Evolutionary conservation across 1,139 yeast genomes (phyloP).

Genomic region (Pichia sp.): DNA sequence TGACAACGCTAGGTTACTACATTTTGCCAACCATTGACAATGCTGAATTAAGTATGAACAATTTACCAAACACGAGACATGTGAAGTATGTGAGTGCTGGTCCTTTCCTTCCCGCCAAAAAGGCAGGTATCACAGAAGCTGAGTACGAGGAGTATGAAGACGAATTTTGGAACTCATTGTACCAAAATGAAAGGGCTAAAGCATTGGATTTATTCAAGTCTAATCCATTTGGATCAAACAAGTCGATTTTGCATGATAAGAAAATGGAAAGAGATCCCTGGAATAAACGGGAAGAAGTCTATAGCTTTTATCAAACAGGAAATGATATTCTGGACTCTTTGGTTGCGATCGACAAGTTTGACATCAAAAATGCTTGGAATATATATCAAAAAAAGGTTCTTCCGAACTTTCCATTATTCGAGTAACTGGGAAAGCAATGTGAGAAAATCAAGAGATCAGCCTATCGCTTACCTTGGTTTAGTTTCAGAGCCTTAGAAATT

Average conservation of each 20-base stretch:
- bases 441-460: no score
- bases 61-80: conserved; percentile 17
- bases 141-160: conserved; percentile 21
- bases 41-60: not conserved
- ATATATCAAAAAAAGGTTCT: conserved; percentile 17
- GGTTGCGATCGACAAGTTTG: conserved; percentile 22
- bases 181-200: conserved; percentile 44
- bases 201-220: conserved; percentile 53
- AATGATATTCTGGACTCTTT: conserved; percentile 20
- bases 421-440: not conserved
- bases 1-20: conserved; percentile 40
- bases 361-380: conserved; percentile 20
- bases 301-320: conserved; percentile 10
- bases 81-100: conserved; percentile 56
- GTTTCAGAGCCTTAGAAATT: no score
- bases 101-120: conserved; percentile 45
- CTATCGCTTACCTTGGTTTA: no score
- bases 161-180: conserved; percentile 42
- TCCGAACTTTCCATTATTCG: conserved; percentile 17
- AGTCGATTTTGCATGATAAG: conserved; percentile 42
- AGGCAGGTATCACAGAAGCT: conserved; percentile 18
- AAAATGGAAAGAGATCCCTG: conserved; percentile 55
- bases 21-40: not conserved
- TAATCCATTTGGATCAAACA: conserved; percentile 60
- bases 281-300: conserved; percentile 25